Conservation (phyloP, 2,329 filamentous ascomycete species). For the Clarireedia hainanense region DNA sequence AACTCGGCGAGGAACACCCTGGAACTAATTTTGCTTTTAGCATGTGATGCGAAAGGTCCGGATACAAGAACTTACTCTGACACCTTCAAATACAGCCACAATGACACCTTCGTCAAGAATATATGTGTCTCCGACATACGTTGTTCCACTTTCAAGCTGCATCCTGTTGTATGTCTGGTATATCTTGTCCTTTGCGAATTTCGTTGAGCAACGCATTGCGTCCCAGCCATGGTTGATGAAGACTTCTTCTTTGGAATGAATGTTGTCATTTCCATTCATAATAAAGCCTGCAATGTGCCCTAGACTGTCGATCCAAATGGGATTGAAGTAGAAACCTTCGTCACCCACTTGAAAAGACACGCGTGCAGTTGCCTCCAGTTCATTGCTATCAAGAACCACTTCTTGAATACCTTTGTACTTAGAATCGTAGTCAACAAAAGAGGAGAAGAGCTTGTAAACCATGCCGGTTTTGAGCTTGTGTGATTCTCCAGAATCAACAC, state of each 20-base stretch:
- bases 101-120: background rate
- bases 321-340: slow-evolving; percentile 46
- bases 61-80: background rate
- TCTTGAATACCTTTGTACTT: slow-evolving; percentile 48
- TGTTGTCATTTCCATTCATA: slow-evolving; percentile 1
- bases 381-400: slow-evolving; percentile 40
- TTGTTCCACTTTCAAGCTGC: background rate
- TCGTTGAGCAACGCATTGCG: background rate
- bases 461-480: slow-evolving; percentile 40
- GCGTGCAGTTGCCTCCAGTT: slow-evolving; percentile 38
- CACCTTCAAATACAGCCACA: background rate
- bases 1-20: background rate
- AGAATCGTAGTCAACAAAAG: slow-evolving; percentile 44
- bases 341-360: slow-evolving; percentile 42
- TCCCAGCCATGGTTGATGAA: slow-evolving; percentile 3
- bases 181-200: background rate
- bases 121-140: background rate
- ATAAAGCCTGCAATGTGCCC: slow-evolving; percentile 1
- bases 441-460: slow-evolving; percentile 64
- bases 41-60: background rate
- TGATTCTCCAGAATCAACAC: background rate
- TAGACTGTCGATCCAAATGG: background rate
- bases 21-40: background rate
- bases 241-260: background rate
- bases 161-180: slow-evolving; percentile 1